These are phyloP conservation scores for Xylariomycetidae sp. DNA, from an alignment of 2,329 filamentous ascomycete species.

Conservation along the genomic window DNA sequence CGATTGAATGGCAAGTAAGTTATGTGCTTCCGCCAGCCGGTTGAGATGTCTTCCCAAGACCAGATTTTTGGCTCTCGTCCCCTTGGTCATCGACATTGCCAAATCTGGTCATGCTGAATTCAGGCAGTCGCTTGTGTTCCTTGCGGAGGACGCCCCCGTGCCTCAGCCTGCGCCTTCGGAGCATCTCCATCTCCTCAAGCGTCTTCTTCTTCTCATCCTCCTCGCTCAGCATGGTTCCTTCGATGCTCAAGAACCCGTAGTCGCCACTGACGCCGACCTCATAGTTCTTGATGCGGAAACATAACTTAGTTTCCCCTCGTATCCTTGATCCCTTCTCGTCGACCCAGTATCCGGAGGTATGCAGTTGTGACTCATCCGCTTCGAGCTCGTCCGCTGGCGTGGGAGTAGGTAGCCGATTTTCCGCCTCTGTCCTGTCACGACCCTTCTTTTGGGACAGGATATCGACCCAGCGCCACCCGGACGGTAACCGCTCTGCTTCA, in stretches of 20 bases:
- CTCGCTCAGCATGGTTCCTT: slow-evolving; percentile 75
- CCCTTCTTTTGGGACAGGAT: slow-evolving; percentile 35
- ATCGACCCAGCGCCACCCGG: slow-evolving; percentile 73
- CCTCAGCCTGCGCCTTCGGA: slow-evolving; percentile 30
- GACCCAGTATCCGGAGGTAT: slow-evolving; percentile 66
- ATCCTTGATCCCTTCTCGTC: slow-evolving; percentile 65
- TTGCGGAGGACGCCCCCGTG: slow-evolving; percentile 27
- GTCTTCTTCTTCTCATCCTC: slow-evolving; percentile 59
- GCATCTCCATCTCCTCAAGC: slow-evolving; percentile 42
- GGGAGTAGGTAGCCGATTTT: slow-evolving; percentile 29
- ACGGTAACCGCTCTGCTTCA: slow-evolving; percentile 67
- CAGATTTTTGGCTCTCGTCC: slow-evolving; percentile 23
- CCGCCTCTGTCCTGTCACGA: slow-evolving; percentile 19
- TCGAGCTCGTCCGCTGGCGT: slow-evolving; percentile 28
- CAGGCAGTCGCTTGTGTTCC: slow-evolving; percentile 32
- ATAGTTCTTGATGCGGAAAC: slow-evolving; percentile 78
- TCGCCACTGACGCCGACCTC: slow-evolving; percentile 71
- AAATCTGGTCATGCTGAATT: slow-evolving; percentile 54
- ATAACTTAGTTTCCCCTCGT: slow-evolving; percentile 53
- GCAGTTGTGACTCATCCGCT: slow-evolving; percentile 42
- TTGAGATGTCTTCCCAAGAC: background rate
- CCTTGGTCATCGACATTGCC: slow-evolving; percentile 40
- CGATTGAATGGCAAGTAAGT: background rate
- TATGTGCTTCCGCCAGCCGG: background rate
- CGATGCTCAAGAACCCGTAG: slow-evolving; percentile 76